Evolutionary conservation across 257 asterid genomes (phyloP), one percentile per base, ranked within the genome.

Genomic region (Nicotiana noctiflora): DNA sequence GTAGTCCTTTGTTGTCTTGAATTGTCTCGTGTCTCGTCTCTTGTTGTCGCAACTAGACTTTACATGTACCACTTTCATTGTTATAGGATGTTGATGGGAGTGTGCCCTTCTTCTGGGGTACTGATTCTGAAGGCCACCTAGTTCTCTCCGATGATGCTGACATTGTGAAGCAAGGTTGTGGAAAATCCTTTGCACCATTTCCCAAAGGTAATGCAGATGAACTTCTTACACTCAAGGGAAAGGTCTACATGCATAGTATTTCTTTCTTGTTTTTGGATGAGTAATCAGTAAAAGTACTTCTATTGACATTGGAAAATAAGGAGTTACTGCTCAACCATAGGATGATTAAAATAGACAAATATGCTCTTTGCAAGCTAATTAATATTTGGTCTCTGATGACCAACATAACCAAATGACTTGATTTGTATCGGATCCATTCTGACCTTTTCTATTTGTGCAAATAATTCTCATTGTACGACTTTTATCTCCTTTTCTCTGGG

Each of bases 41-140:
- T 31, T 31, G 34, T 31, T 61, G 67, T 84, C 29, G 56, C n/a
- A 68, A 40, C 66, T 13, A 57, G 34, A 27, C 40, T 83, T 40
- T 49, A 79, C 25, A 5, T 8, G 44, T 31, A 72, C 8, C 44
- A 57, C 70, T 79, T 79, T 49, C 6, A 46, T 75, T 74, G 76
- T 31, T 80, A 19, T 77, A 95, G 98, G 98, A 90, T 84, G 83
- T 83, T 61, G 98, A 95, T 84, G 96, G 95, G 60, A 89, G 88
- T 75, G 93, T 93, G 4, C 94, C 98, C 31, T 92, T 93, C 84
- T 93, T 87, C 85, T 93, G 98, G 99, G 99, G 98, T 78, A 83
- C 92, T 29, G 98, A 93, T 89, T 88, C 95, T 8, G 98, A 91
- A 79, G 99, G 97, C 81, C 85, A 89, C 79, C 91, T 95, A 32